Evolutionary conservation across 2,329 filamentous ascomycete genomes (phyloP).

Genomic region (Neofusicoccum sp.): DNA sequence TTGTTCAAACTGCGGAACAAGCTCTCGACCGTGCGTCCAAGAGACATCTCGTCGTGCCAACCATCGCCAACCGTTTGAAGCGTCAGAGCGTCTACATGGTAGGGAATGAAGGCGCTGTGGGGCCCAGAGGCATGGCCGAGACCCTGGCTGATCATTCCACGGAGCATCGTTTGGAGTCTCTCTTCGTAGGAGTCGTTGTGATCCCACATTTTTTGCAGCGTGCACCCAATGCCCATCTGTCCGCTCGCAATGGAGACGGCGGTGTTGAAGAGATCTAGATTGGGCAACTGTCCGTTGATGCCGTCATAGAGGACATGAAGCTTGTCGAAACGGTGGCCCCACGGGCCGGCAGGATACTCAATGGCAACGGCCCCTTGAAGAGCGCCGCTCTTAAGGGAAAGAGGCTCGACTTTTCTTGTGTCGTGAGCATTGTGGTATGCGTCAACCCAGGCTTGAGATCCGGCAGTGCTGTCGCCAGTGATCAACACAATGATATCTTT

Average conservation of each 20-base stretch:
- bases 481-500: slow-evolving; percentile 96
- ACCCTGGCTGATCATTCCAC: slow-evolving; percentile 90
- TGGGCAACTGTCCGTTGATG: slow-evolving; percentile 91
- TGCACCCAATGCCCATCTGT: slow-evolving; percentile 87
- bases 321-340: slow-evolving; percentile 80
- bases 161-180: slow-evolving; percentile 82
- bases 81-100: slow-evolving; percentile 95
- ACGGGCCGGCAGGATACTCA: slow-evolving; percentile 73
- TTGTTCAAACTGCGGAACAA: slow-evolving; percentile 95
- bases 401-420: slow-evolving; percentile 67
- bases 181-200: slow-evolving; percentile 78
- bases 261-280: slow-evolving; percentile 94
- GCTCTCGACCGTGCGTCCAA: slow-evolving; percentile 87
- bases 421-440: slow-evolving; percentile 93
- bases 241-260: slow-evolving; percentile 83
- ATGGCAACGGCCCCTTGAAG: slow-evolving; percentile 92
- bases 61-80: slow-evolving; percentile 86
- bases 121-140: slow-evolving; percentile 86
- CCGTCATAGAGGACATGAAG: slow-evolving; percentile 94
- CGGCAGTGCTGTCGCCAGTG: slow-evolving; percentile 83
- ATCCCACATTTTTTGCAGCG: slow-evolving; percentile 82
- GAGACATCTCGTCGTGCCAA: slow-evolving; percentile 97
- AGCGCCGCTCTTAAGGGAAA: slow-evolving; percentile 89
- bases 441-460: slow-evolving; percentile 95
- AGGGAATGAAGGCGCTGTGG: slow-evolving; percentile 95